Conservation (phyloP, 1,139 yeast species). For the Saccharomycopsis hybrid region DNA sequence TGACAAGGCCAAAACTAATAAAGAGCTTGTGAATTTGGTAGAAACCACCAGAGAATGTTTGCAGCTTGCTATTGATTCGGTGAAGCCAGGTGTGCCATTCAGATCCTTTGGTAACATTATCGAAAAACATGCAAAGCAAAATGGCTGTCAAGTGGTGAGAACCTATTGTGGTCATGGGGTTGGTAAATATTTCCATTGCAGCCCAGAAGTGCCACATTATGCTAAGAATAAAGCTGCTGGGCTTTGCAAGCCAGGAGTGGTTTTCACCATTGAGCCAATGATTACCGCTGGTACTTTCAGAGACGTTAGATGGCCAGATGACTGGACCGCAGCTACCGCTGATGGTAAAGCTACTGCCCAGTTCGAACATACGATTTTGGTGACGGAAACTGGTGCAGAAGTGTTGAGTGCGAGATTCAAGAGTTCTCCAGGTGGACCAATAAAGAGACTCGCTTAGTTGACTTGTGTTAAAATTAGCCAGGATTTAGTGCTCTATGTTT, state of each 20-base stretch:
- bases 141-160: slow-evolving; percentile 80
- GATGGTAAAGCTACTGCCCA: slow-evolving; percentile 92
- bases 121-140: slow-evolving; percentile 77
- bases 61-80: slow-evolving; percentile 72
- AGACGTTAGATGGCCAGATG: slow-evolving; percentile 93
- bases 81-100: slow-evolving; percentile 90
- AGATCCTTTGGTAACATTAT: slow-evolving; percentile 84
- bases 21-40: slow-evolving; percentile 77
- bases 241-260: slow-evolving; percentile 92
- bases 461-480: background rate
- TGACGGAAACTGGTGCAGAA: slow-evolving; percentile 92
- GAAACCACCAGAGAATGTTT: slow-evolving; percentile 92
- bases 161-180: slow-evolving; percentile 95
- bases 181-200: slow-evolving; percentile 80
- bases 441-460: slow-evolving; percentile 43
- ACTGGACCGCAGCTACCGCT: slow-evolving; percentile 90
- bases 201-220: slow-evolving; percentile 92
- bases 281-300: slow-evolving; percentile 78
- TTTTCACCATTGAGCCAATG: slow-evolving; percentile 98
- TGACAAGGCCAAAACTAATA: slow-evolving; percentile 68
- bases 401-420: slow-evolving; percentile 77
- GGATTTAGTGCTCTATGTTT: background rate
- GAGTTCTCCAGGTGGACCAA: slow-evolving; percentile 83
- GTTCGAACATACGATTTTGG: slow-evolving; percentile 87
- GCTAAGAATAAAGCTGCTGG: slow-evolving; percentile 93